Conservation (phyloP, 306 rosid species). For the Oxytropis ochrocephala region DNA sequence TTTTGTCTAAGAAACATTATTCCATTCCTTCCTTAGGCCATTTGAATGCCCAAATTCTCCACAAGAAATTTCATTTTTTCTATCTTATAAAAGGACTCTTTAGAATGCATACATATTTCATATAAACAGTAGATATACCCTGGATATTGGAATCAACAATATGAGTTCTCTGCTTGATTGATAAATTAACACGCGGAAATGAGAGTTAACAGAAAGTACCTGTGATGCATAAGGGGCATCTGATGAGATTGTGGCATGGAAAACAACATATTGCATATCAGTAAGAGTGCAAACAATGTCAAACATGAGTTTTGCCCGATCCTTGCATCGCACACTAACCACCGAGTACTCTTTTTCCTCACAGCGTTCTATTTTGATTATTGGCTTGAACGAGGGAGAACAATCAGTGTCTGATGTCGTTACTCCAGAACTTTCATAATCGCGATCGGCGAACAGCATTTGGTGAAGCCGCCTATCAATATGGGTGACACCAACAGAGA, state of each 20-base stretch:
- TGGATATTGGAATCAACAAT: too few relatives aligned
- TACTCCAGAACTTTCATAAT: constrained; percentile 57
- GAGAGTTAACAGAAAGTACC: constrained; percentile 24
- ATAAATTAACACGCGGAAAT: neutral
- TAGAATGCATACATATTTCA: too few relatives aligned
- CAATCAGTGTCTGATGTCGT: constrained; percentile 32
- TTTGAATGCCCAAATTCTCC: too few relatives aligned
- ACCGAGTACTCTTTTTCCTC: constrained; percentile 70
- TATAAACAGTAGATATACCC: too few relatives aligned
- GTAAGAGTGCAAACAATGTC: constrained; percentile 86
- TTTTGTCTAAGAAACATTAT: too few relatives aligned
- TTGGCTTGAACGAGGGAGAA: constrained; percentile 50
- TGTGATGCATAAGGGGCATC: constrained; percentile 77
- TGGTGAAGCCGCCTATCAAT: constrained; percentile 75
- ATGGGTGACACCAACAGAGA: constrained; percentile 67
- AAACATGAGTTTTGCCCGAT: constrained; percentile 77
- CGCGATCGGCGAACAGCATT: constrained; percentile 74
- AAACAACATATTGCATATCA: constrained; percentile 83
- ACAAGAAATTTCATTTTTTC: too few relatives aligned
- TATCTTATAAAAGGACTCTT: too few relatives aligned
- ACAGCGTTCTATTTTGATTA: constrained; percentile 63
- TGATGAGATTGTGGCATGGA: constrained; percentile 72
- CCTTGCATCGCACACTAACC: constrained; percentile 66
- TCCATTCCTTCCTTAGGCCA: too few relatives aligned
- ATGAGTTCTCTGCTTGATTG: too few relatives aligned